Evolutionary conservation across 345 rosid species (phyloP).

Genomic region (Mercurialis annua): DNA sequence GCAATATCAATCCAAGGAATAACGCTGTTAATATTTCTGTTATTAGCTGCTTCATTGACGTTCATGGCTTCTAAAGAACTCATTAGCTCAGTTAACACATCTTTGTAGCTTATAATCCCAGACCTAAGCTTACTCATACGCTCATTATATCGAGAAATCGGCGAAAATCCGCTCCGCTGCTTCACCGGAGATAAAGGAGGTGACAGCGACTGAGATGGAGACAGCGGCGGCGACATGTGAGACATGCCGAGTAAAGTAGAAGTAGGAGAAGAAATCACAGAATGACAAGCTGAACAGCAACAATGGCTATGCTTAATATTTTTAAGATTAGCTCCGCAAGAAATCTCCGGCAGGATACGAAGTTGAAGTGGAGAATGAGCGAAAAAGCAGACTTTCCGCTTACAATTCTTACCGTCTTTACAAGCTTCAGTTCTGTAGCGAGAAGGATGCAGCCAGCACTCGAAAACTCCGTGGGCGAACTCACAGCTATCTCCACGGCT

Average conservation of each 20-base stretch:
- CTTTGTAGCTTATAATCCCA: slow-evolving; percentile 41
- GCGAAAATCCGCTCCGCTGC: slow-evolving; percentile 29
- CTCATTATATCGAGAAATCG: slow-evolving; percentile 32
- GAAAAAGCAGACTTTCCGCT: slow-evolving; percentile 27
- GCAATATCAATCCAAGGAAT: slow-evolving; percentile 48
- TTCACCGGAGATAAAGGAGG: slow-evolving; percentile 76
- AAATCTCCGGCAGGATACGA: slow-evolving; percentile 16
- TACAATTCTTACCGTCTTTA: slow-evolving; percentile 26
- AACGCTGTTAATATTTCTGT: slow-evolving; percentile 12
- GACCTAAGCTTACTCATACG: slow-evolving; percentile 34
- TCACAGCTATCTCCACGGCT: slow-evolving; percentile 25
- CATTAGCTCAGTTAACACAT: slow-evolving; percentile 50
- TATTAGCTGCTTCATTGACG: slow-evolving; percentile 34
- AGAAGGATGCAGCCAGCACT: slow-evolving; percentile 30
- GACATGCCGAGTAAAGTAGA: slow-evolving; percentile 66
- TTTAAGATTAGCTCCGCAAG: neutral
- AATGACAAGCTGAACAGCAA: slow-evolving; percentile 59
- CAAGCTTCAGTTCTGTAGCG: slow-evolving; percentile 31
- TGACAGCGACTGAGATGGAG: slow-evolving; percentile 44
- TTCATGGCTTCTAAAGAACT: slow-evolving; percentile 52
- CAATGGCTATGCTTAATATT: slow-evolving; percentile 16
- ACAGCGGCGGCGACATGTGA: slow-evolving; percentile 49
- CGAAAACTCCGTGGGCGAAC: slow-evolving; percentile 26
- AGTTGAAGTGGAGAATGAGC: slow-evolving; percentile 26
- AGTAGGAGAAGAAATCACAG: slow-evolving; percentile 56